Evolutionary conservation across 495 filamentous ascomycete genomes (phyloP).

Genomic region (Parathielavia appendiculata): DNA sequence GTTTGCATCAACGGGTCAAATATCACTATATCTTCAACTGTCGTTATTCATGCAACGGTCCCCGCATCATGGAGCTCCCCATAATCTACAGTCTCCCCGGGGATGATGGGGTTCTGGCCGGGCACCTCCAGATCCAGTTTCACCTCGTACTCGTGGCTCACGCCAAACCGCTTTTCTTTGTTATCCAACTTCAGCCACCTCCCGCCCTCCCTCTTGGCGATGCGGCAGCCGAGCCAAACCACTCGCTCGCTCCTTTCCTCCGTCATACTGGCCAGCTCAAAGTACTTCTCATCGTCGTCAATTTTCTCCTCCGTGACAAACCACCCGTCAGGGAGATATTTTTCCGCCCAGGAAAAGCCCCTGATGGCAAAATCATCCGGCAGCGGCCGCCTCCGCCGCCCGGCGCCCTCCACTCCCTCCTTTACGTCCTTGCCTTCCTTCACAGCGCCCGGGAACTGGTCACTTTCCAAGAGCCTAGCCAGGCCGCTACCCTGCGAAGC

Average conservation of each 20-base stretch:
- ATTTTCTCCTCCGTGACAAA: conserved; percentile 58
- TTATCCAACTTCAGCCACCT: conserved; percentile 37
- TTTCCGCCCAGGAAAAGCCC: conserved; percentile 65
- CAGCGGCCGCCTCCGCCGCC: conserved; percentile 47
- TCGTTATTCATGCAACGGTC: not conserved
- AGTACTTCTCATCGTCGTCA: conserved; percentile 71
- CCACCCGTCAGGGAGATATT: conserved; percentile 64
- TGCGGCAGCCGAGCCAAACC: conserved; percentile 60
- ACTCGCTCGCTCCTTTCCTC: conserved; percentile 66
- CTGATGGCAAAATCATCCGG: conserved; percentile 81
- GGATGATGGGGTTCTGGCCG: not conserved
- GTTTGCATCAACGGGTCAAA: too few relatives aligned
- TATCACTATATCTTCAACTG: not conserved
- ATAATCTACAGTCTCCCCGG: conserved; percentile 20
- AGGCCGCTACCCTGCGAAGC: not conserved
- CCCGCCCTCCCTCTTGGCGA: conserved; percentile 40
- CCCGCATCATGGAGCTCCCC: conserved; percentile 29
- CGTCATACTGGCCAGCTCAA: conserved; percentile 62
- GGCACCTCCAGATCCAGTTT: conserved; percentile 16
- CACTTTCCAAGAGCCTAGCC: not conserved
- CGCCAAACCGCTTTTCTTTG: conserved; percentile 31
- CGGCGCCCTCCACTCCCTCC: not conserved
- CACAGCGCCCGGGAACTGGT: not conserved
- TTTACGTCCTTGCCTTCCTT: not conserved
- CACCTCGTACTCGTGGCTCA: conserved; percentile 27